A percentile compares a stretch with the other conserved stretches of the same genome.
Conservation (phyloP, 148 eudicot genomes). For the Persicaria maculosa region DNA sequence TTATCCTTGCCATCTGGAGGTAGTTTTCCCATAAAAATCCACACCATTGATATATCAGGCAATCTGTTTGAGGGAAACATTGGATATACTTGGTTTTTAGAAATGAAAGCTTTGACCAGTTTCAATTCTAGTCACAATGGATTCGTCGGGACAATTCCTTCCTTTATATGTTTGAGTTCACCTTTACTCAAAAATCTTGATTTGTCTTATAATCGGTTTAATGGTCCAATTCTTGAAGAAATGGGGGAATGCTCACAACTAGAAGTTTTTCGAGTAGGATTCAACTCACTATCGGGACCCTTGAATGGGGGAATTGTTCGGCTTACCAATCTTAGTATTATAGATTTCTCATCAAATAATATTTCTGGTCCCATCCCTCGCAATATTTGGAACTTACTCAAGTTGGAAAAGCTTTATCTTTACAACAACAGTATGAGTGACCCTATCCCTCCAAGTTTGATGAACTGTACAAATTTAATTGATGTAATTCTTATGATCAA, state of each 20-base stretch:
- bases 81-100: too few species aligned
- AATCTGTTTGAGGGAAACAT: too few species aligned
- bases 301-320: background rate
- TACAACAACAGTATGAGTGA: conserved; percentile 60
- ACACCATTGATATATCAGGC: too few species aligned
- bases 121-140: background rate
- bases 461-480: conserved; percentile 54
- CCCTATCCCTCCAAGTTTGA: conserved; percentile 54
- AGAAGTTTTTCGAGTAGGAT: background rate
- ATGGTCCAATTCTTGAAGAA: background rate
- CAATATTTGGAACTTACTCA: conserved; percentile 46
- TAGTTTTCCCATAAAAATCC: too few species aligned
- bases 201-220: background rate
- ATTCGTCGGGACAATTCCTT: background rate
- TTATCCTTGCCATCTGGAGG: too few species aligned
- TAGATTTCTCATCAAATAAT: background rate
- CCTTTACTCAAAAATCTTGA: conserved; percentile 4
- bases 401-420: conserved; percentile 55
- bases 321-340: background rate
- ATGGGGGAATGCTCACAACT: background rate
- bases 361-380: conserved; percentile 49
- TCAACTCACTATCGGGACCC: background rate
- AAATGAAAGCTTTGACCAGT: background rate
- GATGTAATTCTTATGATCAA: conserved; percentile 59
- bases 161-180: background rate